phyloP scores from a whole-genome alignment of 192 early-diverging fungal genomes.

The Mortierella alpina region DNA sequence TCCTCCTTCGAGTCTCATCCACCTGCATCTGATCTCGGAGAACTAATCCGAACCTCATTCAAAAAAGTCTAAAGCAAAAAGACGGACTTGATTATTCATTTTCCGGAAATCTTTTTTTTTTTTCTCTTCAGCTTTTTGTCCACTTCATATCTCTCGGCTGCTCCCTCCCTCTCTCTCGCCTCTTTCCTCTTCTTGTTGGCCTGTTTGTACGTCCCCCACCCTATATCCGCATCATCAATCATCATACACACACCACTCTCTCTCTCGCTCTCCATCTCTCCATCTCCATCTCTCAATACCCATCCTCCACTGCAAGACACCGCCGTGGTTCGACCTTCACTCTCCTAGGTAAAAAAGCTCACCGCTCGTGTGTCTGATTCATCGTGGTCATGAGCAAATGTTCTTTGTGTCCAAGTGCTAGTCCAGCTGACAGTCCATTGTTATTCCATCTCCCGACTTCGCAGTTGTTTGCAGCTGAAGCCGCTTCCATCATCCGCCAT shows the following conservation, averaged over 20 bases:
- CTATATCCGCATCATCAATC: not conserved
- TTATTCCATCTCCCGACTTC: too few species aligned
- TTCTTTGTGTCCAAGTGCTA: not conserved
- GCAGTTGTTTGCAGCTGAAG: too few species aligned
- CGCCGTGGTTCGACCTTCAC: too few species aligned
- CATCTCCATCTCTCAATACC: not conserved
- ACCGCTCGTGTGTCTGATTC: too few species aligned
- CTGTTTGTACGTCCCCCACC: not conserved
- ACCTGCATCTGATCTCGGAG: too few species aligned
- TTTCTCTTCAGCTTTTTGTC: not conserved
- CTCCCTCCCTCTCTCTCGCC: not conserved
- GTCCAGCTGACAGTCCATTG: not conserved
- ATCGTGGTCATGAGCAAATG: too few species aligned
- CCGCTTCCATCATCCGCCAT: too few species aligned
- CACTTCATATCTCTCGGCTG: not conserved
- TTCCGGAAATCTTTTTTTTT: conserved; percentile 1
- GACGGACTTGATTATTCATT: not conserved
- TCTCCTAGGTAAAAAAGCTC: too few species aligned
- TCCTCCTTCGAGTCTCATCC: too few species aligned
- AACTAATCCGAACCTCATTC: too few species aligned
- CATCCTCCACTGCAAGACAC: too few species aligned
- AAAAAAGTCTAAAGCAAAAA: not conserved
- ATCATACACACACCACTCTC: not conserved
- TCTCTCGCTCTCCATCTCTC: conserved; percentile 6
- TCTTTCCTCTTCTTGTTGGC: not conserved